Base-by-base conservation (phyloP, 2,329 filamentous ascomycete species). In the Ceratocystis variospora region DNA sequence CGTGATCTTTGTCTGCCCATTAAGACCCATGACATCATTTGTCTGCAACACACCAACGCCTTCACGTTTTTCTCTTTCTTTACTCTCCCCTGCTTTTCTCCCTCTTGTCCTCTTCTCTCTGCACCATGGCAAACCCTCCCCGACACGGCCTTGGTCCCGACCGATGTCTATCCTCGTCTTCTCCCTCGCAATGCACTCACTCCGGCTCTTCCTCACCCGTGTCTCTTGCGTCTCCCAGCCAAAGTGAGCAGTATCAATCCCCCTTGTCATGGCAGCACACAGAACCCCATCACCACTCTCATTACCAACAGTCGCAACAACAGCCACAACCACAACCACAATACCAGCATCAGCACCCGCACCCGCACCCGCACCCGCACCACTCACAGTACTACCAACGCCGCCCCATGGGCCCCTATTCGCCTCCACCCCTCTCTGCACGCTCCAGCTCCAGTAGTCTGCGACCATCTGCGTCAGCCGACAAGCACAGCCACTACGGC, bases 121-220 rank as follows among this genome's bases (percentile, higher is more conserved):
- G 15, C n/a, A 57, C n/a, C 63, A 65, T 65, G 63, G 63, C 10
- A 15, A 41, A 65, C 22, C 63, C 63, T 19, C 17, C 53, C 15
- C 25, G 53, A 3, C 28, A n/a, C 25, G 53, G 53, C 6, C 53
- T n/a, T 45, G 33, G 37, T n/a, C 37, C 61, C n/a, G 63, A 33
- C 50, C 63, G 41, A 31, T 48, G 19, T 37, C 53, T 48, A 15
- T 65, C 63, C 12, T 65, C 63, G 25, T 65, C 63, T 12, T 19
- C 50, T 12, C 63, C 41, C 12, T 65, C 63, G 12, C 50, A 45
- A n/a, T 61, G 37, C 10, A 19, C 53, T 25, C 53, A 61, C 48
- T 65, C 50, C 7, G 53, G 53, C 50, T 61, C 63, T 5, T 61
- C 50, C 25, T 44, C 50, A 6, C 53, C 33, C 17, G 25, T 25